Evolutionary conservation across 768 basidiomycete genomes (phyloP).

Genomic region (Panellus pusillus): DNA sequence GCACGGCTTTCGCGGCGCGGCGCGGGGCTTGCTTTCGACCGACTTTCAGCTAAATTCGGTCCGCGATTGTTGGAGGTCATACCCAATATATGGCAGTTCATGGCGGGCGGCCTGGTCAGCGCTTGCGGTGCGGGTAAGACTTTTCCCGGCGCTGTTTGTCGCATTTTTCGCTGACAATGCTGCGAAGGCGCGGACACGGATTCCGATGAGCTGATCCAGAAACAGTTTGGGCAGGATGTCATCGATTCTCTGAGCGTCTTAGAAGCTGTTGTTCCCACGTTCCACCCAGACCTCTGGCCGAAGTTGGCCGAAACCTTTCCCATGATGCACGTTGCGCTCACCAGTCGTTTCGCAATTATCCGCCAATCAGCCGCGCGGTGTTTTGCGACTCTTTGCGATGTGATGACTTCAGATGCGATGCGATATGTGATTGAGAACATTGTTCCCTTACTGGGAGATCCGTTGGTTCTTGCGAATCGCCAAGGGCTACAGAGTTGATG

Average conservation of each 20-base stretch:
- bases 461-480: conserved; percentile 67
- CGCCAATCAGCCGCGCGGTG: conserved; percentile 85
- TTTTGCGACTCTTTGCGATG: conserved; percentile 84
- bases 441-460: conserved; percentile 80
- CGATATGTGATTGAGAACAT: conserved; percentile 83
- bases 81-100: conserved; percentile 95
- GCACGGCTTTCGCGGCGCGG: conserved; percentile 80
- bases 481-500: conserved; percentile 91
- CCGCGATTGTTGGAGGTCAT: conserved; percentile 68
- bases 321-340: conserved; percentile 71
- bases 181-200: conserved; percentile 51
- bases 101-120: conserved; percentile 74
- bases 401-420: conserved; percentile 87
- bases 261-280: conserved; percentile 74
- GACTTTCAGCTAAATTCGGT: conserved; percentile 78
- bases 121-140: conserved; percentile 65
- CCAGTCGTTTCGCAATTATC: conserved; percentile 85
- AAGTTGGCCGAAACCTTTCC: conserved; percentile 76
- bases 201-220: conserved; percentile 66
- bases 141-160: not conserved
- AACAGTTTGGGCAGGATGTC: conserved; percentile 81
- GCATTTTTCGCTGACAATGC: not conserved
- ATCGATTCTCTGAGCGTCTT: conserved; percentile 92
- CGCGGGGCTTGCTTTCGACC: conserved; percentile 77
- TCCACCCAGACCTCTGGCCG: conserved; percentile 69